These are phyloP conservation scores for Oidium heveae DNA, from an alignment of 2,329 filamentous ascomycete species.

Conservation along the genomic window DNA sequence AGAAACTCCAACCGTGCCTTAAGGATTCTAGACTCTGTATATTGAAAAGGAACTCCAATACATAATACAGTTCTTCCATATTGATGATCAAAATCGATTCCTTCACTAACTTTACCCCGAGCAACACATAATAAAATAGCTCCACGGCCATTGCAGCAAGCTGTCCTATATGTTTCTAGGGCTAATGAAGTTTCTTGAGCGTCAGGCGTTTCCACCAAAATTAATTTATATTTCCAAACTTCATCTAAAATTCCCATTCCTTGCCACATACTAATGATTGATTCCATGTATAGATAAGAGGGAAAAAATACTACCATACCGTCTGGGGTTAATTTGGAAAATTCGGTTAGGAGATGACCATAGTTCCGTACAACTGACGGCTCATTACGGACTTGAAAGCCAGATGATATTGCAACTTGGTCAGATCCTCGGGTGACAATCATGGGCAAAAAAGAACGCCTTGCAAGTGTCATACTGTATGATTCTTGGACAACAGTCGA, in stretches of 20 bases:
- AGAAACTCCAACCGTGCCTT: constrained; percentile 90
- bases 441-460: constrained; percentile 91
- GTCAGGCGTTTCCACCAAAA: constrained; percentile 91
- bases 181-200: constrained; percentile 91
- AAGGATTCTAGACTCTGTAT: constrained; percentile 89
- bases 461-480: constrained; percentile 85
- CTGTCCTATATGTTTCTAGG: constrained; percentile 86
- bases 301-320: constrained; percentile 99
- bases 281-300: constrained; percentile 97
- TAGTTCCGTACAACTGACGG: constrained; percentile 95
- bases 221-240: constrained; percentile 98
- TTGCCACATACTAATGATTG: constrained; percentile 97
- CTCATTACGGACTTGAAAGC: constrained; percentile 88
- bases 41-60: constrained; percentile 94
- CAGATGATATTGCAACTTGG: constrained; percentile 75
- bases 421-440: constrained; percentile 90
- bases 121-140: constrained; percentile 87
- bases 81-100: constrained; percentile 97
- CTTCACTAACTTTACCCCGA: constrained; percentile 88
- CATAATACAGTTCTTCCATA: constrained; percentile 89
- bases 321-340: constrained; percentile 85
- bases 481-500: constrained; percentile 84
- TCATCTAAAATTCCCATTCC: constrained; percentile 94
- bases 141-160: constrained; percentile 88
- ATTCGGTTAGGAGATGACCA: constrained; percentile 77